Percentiles rank a stretch among this genome's conserved stretches.
These are phyloP conservation scores for Torulaspora maleeae DNA, from an alignment of 805 yeast genomes.

Conservation along the genomic window DNA sequence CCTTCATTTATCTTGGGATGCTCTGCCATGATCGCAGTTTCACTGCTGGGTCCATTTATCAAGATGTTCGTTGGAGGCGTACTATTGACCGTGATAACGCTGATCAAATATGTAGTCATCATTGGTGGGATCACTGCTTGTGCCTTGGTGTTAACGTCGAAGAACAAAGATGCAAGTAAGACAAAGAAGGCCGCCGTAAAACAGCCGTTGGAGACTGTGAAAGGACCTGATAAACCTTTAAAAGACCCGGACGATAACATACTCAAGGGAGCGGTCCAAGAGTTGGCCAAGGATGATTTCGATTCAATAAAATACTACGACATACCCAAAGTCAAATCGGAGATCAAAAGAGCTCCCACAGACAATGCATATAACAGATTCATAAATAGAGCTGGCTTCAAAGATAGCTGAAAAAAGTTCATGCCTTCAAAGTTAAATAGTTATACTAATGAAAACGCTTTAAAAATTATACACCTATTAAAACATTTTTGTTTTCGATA, in stretches of 20 bases:
- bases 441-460: constrained; percentile 24
- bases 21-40: constrained; percentile 15
- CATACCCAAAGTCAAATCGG: constrained; percentile 25
- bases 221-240: neutral
- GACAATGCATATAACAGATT: constrained; percentile 13
- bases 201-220: neutral
- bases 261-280: neutral
- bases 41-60: constrained; percentile 25
- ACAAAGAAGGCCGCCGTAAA: neutral
- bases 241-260: neutral
- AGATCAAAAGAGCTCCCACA: constrained; percentile 4
- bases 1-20: constrained; percentile 28
- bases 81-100: constrained; percentile 21
- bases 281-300: constrained; percentile 14
- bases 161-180: constrained; percentile 6
- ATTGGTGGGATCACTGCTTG: constrained; percentile 21
- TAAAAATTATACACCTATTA: constrained; percentile 30
- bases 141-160: constrained; percentile 11
- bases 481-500: constrained; percentile 19
- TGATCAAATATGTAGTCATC: constrained; percentile 21
- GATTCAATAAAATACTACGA: constrained; percentile 26
- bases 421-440: neutral
- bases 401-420: neutral
- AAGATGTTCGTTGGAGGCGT: constrained; percentile 24
- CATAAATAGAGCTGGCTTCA: constrained; percentile 11